Conservation (phyloP, 495 filamentous ascomycete genomes). For the Aspergillus indologenus region DNA sequence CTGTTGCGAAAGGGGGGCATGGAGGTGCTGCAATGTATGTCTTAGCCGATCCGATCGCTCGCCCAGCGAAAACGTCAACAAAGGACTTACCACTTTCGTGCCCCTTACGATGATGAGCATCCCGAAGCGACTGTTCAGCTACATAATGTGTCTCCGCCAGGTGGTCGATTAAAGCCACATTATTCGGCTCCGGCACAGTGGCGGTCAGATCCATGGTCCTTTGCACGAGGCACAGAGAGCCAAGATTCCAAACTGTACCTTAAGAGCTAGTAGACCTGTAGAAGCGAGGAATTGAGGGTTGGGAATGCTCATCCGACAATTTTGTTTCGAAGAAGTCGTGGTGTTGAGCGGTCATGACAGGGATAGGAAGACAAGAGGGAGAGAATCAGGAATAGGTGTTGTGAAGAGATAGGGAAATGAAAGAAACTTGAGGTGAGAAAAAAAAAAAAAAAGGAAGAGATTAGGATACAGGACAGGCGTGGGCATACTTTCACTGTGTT, state of each 20-base stretch:
- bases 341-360: too few species aligned
- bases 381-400: too few species aligned
- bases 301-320: too few species aligned
- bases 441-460: too few species aligned
- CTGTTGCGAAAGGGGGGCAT: not conserved
- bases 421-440: too few species aligned
- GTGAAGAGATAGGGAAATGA: too few species aligned
- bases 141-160: conserved; percentile 9
- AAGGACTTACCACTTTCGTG: conserved; percentile 1
- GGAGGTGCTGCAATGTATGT: not conserved
- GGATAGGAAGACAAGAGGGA: too few species aligned
- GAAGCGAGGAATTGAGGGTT: not conserved
- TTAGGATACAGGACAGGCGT: too few species aligned
- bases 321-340: too few species aligned
- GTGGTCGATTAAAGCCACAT: not conserved
- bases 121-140: conserved; percentile 7
- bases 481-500: too few species aligned
- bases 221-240: not conserved
- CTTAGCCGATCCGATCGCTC: not conserved
- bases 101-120: not conserved
- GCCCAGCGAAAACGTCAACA: not conserved
- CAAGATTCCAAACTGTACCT: not conserved
- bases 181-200: not conserved
- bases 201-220: not conserved
- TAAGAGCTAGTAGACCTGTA: not conserved